Evolutionary conservation across 768 basidiomycete genomes (phyloP).

Genomic region (Leucocoprinus sp.): DNA sequence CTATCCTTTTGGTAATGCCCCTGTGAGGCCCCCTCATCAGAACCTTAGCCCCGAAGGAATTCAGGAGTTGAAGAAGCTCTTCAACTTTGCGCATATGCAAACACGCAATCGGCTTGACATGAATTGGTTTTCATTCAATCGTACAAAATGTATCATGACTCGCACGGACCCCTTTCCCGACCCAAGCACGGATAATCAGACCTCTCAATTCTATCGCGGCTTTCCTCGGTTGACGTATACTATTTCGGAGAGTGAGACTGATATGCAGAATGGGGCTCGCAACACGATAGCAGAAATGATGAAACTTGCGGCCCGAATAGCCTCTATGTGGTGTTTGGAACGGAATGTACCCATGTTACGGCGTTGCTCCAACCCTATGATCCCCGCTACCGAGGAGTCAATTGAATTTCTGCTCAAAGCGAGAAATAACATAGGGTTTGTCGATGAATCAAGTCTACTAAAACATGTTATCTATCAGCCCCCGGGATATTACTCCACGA

Average conservation of each 20-base stretch:
- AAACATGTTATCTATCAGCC: slow-evolving; percentile 25
- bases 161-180: not conserved
- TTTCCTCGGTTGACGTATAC: slow-evolving; percentile 41
- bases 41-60: slow-evolving; percentile 18
- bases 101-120: not conserved
- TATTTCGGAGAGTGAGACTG: slow-evolving; percentile 19
- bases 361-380: slow-evolving; percentile 32
- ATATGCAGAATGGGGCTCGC: slow-evolving; percentile 34
- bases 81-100: not conserved
- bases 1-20: slow-evolving; percentile 39
- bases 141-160: not conserved
- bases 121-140: slow-evolving; percentile 8
- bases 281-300: slow-evolving; percentile 70
- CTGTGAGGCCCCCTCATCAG: not conserved
- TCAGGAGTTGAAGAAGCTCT: slow-evolving; percentile 24
- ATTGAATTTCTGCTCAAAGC: slow-evolving; percentile 38
- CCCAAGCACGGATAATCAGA: not conserved
- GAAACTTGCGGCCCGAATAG: slow-evolving; percentile 70
- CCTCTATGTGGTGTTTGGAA: slow-evolving; percentile 63
- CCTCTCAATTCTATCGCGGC: slow-evolving; percentile 31
- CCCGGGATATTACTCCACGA: slow-evolving; percentile 35
- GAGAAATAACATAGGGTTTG: slow-evolving; percentile 38
- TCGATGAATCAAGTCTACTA: slow-evolving; percentile 30
- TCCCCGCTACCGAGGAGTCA: slow-evolving; percentile 22
- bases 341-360: slow-evolving; percentile 56